A percentile compares a stretch with the other conserved stretches of the same genome.
Evolutionary conservation across 2,329 filamentous ascomycete genomes (phyloP).

Genomic region (Cordyceps javanica): DNA sequence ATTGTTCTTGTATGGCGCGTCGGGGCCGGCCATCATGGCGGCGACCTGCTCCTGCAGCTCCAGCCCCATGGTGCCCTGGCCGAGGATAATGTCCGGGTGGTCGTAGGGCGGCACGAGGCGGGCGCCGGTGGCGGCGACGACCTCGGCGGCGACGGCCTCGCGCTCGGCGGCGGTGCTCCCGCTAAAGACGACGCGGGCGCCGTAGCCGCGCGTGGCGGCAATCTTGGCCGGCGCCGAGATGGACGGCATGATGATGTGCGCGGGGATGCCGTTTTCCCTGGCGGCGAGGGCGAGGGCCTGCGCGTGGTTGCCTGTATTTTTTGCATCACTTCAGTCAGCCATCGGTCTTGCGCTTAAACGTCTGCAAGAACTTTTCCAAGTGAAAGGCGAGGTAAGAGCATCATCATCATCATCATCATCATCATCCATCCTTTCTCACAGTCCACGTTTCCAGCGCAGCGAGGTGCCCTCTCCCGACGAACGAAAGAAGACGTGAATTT

Average conservation of each 20-base stretch:
- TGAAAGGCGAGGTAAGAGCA: too few species aligned
- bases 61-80: slow-evolving; percentile 83
- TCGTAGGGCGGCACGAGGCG: slow-evolving; percentile 85
- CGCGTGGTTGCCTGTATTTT: slow-evolving; percentile 81
- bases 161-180: slow-evolving; percentile 76
- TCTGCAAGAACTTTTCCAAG: too few species aligned
- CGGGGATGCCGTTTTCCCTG: slow-evolving; percentile 63
- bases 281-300: slow-evolving; percentile 88
- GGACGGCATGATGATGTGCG: slow-evolving; percentile 87
- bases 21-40: slow-evolving; percentile 38
- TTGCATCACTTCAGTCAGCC: too few species aligned
- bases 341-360: too few species aligned
- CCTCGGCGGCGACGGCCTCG: slow-evolving; percentile 65
- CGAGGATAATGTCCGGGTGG: slow-evolving; percentile 84
- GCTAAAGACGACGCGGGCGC: slow-evolving; percentile 72
- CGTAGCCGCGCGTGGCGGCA: slow-evolving; percentile 71
- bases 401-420: too few species aligned
- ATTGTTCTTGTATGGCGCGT: slow-evolving; percentile 5
- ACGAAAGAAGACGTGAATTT: too few species aligned
- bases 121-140: slow-evolving; percentile 67
- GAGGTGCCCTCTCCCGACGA: too few species aligned
- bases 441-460: not conserved
- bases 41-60: slow-evolving; percentile 73
- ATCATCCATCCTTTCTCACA: too few species aligned
- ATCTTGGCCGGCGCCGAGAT: slow-evolving; percentile 85